Evolutionary conservation across 2,329 filamentous ascomycete species (phyloP), one percentile per base, ranked within the genome.

Genomic region (Berkeleyomyces basicola): DNA sequence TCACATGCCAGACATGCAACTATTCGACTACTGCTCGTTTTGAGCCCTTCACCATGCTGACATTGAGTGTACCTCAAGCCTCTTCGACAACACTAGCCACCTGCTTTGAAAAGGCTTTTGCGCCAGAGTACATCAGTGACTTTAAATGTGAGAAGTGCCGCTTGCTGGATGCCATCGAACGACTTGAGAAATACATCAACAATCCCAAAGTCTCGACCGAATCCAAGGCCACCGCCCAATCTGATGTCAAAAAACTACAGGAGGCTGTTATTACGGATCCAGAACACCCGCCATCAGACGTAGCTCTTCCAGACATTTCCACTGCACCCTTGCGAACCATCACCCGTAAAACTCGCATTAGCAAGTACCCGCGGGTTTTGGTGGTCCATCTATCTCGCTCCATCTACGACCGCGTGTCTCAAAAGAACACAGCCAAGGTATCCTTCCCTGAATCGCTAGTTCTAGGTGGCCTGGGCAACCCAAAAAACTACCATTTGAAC

Each of bases 71-170:
- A 3, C 93, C 93, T 0, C 88, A 93, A 71, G 82, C 85, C 66
- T 84, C 80, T 59, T 87, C 88, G 1, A 91, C 91, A 0, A 86
- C 89, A 0, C 79, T 99, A 14, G 90, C 87, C 70, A 79, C 84
- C 7, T 99, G 93, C 72, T 93, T 99, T 68, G 93, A 99, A 69
- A 88, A 88, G 47, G 86, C 96, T 73, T 85, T 99, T 67, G 96
- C 96, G 74, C 90, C 89, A 0, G 93, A 99, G 72, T 87, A 90
- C 71, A 96, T 99, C 67, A 92, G 97, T 66, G 93, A 96, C 71
- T 99, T 95, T 77, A 91, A 88, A 68, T 99, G 93, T 75, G 93
- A 96, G 69, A 88, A 85, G 74, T 99, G 93, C 70, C 84, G 90
- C 31, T 78, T 99, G n/a, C 74, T 88, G 51, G 87, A 96, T 71